Conservation (phyloP, 495 filamentous ascomycete species). For the Xylaria venustula region DNA sequence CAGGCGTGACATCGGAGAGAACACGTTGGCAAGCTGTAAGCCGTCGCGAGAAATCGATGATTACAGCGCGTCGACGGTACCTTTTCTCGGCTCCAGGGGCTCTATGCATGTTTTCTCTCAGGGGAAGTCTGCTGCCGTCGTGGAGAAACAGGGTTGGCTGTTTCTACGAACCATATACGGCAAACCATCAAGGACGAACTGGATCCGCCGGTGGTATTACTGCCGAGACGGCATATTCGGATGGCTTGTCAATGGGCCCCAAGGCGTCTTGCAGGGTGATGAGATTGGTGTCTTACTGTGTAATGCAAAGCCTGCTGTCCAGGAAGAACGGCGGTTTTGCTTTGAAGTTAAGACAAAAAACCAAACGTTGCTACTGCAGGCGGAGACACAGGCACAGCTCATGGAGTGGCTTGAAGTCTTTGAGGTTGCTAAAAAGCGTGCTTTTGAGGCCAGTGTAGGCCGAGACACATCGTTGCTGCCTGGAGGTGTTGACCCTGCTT, state of each 20-base stretch:
- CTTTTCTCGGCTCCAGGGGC: conserved; percentile 73
- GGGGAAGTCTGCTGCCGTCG: conserved; percentile 42
- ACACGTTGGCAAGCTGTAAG: conserved; percentile 62
- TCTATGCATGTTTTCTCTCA: conserved; percentile 55
- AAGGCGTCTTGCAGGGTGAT: conserved; percentile 92
- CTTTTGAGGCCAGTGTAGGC: conserved; percentile 71
- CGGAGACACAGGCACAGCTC: conserved; percentile 85
- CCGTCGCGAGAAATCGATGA: conserved; percentile 92
- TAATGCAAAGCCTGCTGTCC: conserved; percentile 82
- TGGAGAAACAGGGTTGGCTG: conserved; percentile 94
- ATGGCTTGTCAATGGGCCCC: conserved; percentile 83
- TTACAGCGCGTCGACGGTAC: conserved; percentile 82
- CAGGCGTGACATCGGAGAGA: conserved; percentile 79
- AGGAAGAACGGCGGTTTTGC: conserved; percentile 92
- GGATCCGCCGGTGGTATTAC: conserved; percentile 93
- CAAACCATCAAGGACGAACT: conserved; percentile 82
- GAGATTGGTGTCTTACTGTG: conserved; percentile 94
- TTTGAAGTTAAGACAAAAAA: conserved; percentile 99
- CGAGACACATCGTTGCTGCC: conserved; percentile 54
- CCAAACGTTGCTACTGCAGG: conserved; percentile 82
- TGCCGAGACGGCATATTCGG: conserved; percentile 94
- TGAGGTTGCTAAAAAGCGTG: conserved; percentile 88
- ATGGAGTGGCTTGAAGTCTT: conserved; percentile 91
- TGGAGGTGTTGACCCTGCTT: conserved; percentile 75
- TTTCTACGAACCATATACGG: conserved; percentile 78